These are phyloP conservation scores for Vitis hybrid DNA, from an alignment of 177 flowering plant species.

Conservation along the genomic window DNA sequence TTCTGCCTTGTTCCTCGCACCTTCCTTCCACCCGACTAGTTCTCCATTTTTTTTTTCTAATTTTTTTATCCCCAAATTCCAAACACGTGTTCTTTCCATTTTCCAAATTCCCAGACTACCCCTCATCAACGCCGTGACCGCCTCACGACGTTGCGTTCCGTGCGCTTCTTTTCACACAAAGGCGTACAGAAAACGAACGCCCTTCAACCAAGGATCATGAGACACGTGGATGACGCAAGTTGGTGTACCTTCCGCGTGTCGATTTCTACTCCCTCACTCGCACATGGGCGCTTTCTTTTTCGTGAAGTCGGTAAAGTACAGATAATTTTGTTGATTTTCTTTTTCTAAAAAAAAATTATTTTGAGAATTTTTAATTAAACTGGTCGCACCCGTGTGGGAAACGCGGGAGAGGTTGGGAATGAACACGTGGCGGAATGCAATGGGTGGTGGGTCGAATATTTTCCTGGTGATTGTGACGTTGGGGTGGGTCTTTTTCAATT, in stretches of 20 bases:
- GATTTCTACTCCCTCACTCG: not conserved
- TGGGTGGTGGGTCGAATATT: not conserved
- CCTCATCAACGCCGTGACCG: too few relatives aligned
- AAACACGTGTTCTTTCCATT: constrained; percentile 28
- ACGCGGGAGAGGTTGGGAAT: not conserved
- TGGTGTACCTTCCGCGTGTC: constrained; percentile 9
- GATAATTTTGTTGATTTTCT: too few relatives aligned
- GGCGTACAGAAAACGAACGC: constrained; percentile 21
- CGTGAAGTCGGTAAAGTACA: too few relatives aligned
- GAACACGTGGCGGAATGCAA: not conserved
- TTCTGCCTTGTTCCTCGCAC: constrained; percentile 9
- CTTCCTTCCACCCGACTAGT: not conserved
- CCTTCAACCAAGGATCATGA: not conserved
- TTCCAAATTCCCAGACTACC: too few relatives aligned
- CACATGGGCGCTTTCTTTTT: too few relatives aligned
- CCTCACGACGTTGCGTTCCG: too few relatives aligned
- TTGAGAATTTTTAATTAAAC: too few relatives aligned
- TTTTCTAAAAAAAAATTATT: too few relatives aligned
- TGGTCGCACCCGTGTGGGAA: not conserved
- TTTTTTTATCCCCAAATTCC: constrained; percentile 1
- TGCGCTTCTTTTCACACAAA: too few relatives aligned
- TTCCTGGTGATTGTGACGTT: constrained; percentile 4
- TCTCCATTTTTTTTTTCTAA: not conserved
- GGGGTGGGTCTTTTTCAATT: not conserved
- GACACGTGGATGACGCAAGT: constrained; percentile 13